Conservation (phyloP, 768 basidiomycete genomes). For the Agaricus sinodeliciosus region DNA sequence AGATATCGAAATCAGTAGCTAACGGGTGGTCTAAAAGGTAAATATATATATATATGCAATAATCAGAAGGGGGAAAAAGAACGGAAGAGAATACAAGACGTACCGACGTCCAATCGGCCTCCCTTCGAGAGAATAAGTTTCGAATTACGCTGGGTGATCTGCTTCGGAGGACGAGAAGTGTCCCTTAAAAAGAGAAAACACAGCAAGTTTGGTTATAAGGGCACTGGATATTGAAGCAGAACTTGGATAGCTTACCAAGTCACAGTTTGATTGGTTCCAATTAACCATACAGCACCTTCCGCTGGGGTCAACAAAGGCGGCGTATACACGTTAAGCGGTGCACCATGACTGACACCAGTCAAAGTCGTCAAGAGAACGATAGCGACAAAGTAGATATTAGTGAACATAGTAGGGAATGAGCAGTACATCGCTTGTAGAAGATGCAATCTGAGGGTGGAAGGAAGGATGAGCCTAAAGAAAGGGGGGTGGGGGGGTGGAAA, state of each 20-base stretch:
- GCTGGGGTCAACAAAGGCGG: not conserved
- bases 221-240: not conserved
- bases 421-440: not conserved
- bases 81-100: not conserved
- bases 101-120: conserved; percentile 19
- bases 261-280: not conserved
- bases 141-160: conserved; percentile 26
- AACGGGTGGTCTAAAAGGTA: conserved; percentile 12
- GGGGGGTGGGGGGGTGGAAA: too few species aligned
- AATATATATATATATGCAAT: conserved; percentile 12
- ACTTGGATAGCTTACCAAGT: not conserved
- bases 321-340: not conserved
- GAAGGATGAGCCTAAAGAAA: not conserved
- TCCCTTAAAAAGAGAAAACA: conserved; percentile 21
- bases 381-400: not conserved
- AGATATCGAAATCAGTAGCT: conserved; percentile 22
- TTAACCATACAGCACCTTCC: not conserved
- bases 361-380: not conserved
- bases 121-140: conserved; percentile 21
- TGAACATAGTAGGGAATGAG: conserved; percentile 1
- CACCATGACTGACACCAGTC: not conserved
- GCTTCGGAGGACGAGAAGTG: conserved; percentile 15
- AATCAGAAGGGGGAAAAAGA: not conserved
- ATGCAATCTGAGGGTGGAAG: not conserved
- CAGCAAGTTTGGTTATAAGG: not conserved